Evolutionary conservation across 2,329 filamentous ascomycete genomes (phyloP).

Genomic region (Trichoderma atroviride): DNA sequence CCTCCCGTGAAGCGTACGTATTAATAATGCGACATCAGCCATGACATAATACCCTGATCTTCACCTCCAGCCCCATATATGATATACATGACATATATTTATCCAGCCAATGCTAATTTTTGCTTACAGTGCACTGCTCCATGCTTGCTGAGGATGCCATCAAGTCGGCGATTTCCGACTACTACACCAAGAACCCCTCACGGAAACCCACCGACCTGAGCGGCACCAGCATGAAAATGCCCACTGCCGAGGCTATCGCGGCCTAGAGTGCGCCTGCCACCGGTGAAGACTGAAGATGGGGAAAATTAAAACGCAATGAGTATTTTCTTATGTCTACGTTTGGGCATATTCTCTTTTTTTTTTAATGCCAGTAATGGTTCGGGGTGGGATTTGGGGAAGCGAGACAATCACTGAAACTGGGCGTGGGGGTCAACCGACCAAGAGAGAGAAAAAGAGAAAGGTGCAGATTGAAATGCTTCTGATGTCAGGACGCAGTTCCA

Average conservation of each 20-base stretch:
- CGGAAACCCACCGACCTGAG: constrained; percentile 74
- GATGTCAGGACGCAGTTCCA: not conserved
- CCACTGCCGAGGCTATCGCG: constrained; percentile 48
- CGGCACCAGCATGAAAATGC: constrained; percentile 70
- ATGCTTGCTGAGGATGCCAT: constrained; percentile 92
- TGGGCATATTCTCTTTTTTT: not conserved
- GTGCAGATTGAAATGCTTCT: constrained; percentile 5
- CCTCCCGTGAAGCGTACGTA: constrained; percentile 82
- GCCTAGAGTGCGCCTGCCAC: constrained; percentile 30
- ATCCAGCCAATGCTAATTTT: constrained; percentile 35
- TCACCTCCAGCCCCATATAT: not conserved
- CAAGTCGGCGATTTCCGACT: constrained; percentile 87
- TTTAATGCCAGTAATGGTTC: not conserved
- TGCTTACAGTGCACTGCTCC: constrained; percentile 75
- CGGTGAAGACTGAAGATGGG: not conserved
- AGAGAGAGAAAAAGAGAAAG: not conserved
- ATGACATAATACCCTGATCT: not conserved
- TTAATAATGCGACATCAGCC: not conserved
- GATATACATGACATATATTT: constrained; percentile 18
- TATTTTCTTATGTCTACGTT: not conserved
- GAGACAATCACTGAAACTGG: not conserved
- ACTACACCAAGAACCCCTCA: constrained; percentile 77
- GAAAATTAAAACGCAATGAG: not conserved
- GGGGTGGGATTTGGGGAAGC: not conserved
- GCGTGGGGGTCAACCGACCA: not conserved